phyloP scores from a whole-genome alignment of 768 basidiomycete species.

The Mycena sanguinolenta region DNA sequence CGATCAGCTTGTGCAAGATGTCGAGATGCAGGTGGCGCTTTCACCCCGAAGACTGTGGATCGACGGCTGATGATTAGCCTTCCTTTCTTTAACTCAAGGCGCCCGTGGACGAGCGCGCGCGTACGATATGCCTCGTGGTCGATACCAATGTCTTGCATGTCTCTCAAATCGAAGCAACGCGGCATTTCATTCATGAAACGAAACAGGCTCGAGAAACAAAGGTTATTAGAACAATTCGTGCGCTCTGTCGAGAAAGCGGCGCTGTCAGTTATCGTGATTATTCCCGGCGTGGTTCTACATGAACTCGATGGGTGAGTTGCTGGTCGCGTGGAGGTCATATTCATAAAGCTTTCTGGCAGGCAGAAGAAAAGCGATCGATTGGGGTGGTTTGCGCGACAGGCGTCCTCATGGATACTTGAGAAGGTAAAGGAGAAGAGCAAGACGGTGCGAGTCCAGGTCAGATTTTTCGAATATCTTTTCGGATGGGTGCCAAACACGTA shows the following conservation, averaged over 20 bases:
- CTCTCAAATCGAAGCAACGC: conserved; percentile 42
- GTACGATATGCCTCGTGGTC: conserved; percentile 66
- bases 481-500: neutral
- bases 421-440: conserved; percentile 66
- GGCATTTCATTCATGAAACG: conserved; percentile 49
- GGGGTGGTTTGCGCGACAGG: conserved; percentile 77
- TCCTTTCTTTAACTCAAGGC: conserved; percentile 51
- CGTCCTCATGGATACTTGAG: conserved; percentile 76
- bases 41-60: conserved; percentile 19
- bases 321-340: conserved; percentile 4
- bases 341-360: conserved; percentile 42
- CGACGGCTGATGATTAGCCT: conserved; percentile 19
- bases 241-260: conserved; percentile 65
- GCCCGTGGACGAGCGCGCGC: conserved; percentile 57
- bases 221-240: conserved; percentile 71
- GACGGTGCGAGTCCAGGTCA: neutral
- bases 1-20: conserved; percentile 73
- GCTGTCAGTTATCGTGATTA: conserved; percentile 71
- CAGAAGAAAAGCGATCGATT: conserved; percentile 62
- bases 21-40: conserved; percentile 77
- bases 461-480: neutral
- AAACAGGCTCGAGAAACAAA: conserved; percentile 23
- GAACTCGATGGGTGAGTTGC: conserved; percentile 78
- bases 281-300: conserved; percentile 81
- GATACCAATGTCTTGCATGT: conserved; percentile 85